Percentiles rank a stretch among this genome's conserved stretches.
phyloP scores from a whole-genome alignment of 345 rosid species.

The Brassica carinata region DNA sequence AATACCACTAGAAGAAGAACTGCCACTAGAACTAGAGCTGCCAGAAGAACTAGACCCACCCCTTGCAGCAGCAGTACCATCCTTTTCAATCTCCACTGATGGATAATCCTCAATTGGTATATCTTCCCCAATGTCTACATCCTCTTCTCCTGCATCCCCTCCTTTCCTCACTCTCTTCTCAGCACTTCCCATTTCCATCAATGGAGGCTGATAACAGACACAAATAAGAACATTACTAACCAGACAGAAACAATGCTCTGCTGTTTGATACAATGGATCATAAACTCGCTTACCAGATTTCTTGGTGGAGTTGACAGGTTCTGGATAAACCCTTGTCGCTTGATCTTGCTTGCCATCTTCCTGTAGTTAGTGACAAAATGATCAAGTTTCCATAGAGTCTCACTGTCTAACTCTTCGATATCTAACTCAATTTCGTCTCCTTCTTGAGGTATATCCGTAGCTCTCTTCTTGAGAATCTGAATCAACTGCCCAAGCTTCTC shows the following conservation, averaged over 20 bases:
- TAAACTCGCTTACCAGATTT: conserved; percentile 26
- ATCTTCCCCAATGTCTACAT: conserved; percentile 91
- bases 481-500: conserved; percentile 86
- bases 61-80: conserved; percentile 46
- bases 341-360: conserved; percentile 77
- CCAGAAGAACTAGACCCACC: conserved; percentile 56
- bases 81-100: conserved; percentile 85
- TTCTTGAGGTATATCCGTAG: conserved; percentile 66
- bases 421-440: conserved; percentile 88
- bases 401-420: conserved; percentile 73
- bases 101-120: conserved; percentile 77
- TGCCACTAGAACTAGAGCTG: conserved; percentile 50
- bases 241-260: not conserved
- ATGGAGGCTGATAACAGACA: conserved; percentile 29
- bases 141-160: conserved; percentile 82
- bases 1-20: conserved; percentile 78
- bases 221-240: not conserved
- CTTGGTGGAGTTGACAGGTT: conserved; percentile 30
- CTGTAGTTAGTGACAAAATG: conserved; percentile 78
- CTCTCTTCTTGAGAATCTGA: conserved; percentile 75
- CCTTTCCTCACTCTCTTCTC: conserved; percentile 68
- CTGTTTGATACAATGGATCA: not conserved
- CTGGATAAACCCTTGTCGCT: conserved; percentile 59
- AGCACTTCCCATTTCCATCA: conserved; percentile 51
- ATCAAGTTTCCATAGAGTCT: conserved; percentile 85